Base-by-base conservation (phyloP, 2,329 filamentous ascomycete genomes). In the Colletotrichum siamense region DNA sequence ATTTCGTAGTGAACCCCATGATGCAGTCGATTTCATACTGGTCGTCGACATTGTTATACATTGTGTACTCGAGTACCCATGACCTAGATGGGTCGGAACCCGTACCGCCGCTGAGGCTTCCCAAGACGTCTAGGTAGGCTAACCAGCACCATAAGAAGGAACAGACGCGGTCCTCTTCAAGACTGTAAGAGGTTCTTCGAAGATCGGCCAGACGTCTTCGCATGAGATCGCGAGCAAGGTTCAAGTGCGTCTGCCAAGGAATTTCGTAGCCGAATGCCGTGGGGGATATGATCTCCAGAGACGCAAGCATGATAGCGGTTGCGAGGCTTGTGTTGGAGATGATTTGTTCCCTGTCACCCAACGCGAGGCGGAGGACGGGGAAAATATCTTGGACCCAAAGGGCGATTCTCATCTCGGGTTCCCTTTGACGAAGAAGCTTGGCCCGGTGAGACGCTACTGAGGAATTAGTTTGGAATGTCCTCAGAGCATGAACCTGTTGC, bases 61-160 rank as follows among this genome's bases (percentile, higher is more conserved):
- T 83, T 39, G 85, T 83, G 78, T 87, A 85, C 79, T 88, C 88
- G 83, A 91, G 83, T 86, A 92, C 82, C 87, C 88, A 84, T 78
- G 87, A 79, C 71, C 85, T 88, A 10, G 91, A 85, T 1, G 91
- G 89, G 26, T 88, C 87, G 39, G 88, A 88, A 39, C 87, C 87
- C 65, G 86, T 77, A 62, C 90, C 90, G 18, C 94, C 94, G 71
- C 87, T 93, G 30, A 98, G 87, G 57, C 92, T 93, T 28, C 95
- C 95, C 71, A 97, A 87, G 2, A 97, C 92, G 81, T 97, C 95
- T 24, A 98, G 89, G 83, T 97, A 97, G 3, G 94, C 94, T 78
- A 97, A 94, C 95, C 95, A 98, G 75, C 94, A 92, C 79, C 92
- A 93, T 12, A 97, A 89, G 81, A 98, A 97, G 69, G 94, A 93